Percentiles rank a stretch among this genome's conserved stretches.
These are phyloP conservation scores for Aureobasidium zeae DNA, from an alignment of 2,329 filamentous ascomycete species.

Conservation along the genomic window DNA sequence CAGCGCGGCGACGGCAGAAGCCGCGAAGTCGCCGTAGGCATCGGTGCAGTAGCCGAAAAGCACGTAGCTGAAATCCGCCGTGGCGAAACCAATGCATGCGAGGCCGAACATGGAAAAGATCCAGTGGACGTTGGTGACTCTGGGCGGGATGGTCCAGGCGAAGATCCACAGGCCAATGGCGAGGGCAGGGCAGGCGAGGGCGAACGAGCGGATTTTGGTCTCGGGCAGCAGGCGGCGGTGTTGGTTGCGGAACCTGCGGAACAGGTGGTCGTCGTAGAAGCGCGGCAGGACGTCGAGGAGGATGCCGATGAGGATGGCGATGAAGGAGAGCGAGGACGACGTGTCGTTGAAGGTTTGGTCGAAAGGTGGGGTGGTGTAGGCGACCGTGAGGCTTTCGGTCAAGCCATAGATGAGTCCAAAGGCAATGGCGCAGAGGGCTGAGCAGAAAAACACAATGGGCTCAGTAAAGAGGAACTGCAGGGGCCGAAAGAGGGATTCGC, in stretches of 20 bases:
- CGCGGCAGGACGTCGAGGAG: conserved; percentile 33
- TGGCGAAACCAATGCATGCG: conserved; percentile 36
- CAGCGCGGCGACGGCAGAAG: conserved; percentile 33
- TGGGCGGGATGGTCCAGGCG: conserved; percentile 39
- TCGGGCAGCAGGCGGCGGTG: conserved; percentile 29
- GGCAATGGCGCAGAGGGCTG: conserved; percentile 21
- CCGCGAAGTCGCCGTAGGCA: conserved; percentile 34
- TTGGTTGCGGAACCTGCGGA: conserved; percentile 21
- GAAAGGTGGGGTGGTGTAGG: conserved; percentile 21
- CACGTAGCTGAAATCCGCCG: conserved; percentile 36
- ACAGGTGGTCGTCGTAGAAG: conserved; percentile 31
- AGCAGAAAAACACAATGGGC: conserved; percentile 39
- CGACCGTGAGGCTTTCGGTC: conserved; percentile 20
- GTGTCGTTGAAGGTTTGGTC: conserved; percentile 28
- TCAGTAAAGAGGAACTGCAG: conserved; percentile 37
- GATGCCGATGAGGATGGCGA: conserved; percentile 52
- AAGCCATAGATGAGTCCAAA: conserved; percentile 20
- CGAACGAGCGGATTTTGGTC: conserved; percentile 37
- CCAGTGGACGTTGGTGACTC: conserved; percentile 29
- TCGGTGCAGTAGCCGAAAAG: conserved; percentile 35
- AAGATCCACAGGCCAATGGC: conserved; percentile 36
- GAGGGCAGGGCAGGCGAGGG: conserved; percentile 33
- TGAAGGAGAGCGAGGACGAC: conserved; percentile 44
- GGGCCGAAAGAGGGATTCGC: conserved; percentile 34
- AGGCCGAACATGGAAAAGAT: conserved; percentile 34